A percentile compares a stretch with the other conserved stretches of the same genome.
Conservation (phyloP, 345 rosid genomes). For the Camelina laxa region DNA sequence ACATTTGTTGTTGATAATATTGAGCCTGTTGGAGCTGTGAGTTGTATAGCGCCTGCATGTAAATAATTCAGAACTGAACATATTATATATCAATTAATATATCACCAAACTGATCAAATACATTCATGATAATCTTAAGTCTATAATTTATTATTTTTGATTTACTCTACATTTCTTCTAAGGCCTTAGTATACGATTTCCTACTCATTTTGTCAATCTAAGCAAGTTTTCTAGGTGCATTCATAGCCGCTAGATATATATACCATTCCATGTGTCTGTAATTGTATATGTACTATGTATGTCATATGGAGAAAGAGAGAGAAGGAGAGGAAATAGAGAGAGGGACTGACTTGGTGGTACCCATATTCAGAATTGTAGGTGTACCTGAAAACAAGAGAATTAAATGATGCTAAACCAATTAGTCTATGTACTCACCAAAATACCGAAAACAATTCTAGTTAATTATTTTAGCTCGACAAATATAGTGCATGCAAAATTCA, state of each 20-base stretch:
- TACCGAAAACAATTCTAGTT: not conserved
- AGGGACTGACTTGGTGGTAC: constrained; percentile 68
- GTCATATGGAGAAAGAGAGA: constrained; percentile 15
- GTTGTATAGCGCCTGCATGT: constrained; percentile 65
- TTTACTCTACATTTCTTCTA: not conserved
- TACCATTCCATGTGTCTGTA: constrained; percentile 4
- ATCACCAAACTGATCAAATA: not conserved
- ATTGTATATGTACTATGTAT: not conserved
- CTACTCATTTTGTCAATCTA: not conserved
- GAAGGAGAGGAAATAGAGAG: constrained; percentile 24
- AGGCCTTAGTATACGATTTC: too few relatives aligned
- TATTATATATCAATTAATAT: not conserved
- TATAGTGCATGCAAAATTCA: constrained; percentile 29
- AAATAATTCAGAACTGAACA: constrained; percentile 16
- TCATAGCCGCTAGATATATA: not conserved
- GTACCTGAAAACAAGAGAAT: constrained; percentile 58
- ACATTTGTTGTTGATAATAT: constrained; percentile 69
- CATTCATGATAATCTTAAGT: not conserved
- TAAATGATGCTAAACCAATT: constrained; percentile 40
- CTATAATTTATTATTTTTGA: not conserved
- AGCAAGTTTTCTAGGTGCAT: not conserved
- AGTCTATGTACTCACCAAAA: constrained; percentile 26
- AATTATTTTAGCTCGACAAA: constrained; percentile 6
- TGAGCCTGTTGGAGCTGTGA: constrained; percentile 71
- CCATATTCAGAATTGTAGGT: constrained; percentile 76